phyloP scores from a whole-genome alignment of 208 protist species.

The Herpetomonas samuelpessoai region DNA sequence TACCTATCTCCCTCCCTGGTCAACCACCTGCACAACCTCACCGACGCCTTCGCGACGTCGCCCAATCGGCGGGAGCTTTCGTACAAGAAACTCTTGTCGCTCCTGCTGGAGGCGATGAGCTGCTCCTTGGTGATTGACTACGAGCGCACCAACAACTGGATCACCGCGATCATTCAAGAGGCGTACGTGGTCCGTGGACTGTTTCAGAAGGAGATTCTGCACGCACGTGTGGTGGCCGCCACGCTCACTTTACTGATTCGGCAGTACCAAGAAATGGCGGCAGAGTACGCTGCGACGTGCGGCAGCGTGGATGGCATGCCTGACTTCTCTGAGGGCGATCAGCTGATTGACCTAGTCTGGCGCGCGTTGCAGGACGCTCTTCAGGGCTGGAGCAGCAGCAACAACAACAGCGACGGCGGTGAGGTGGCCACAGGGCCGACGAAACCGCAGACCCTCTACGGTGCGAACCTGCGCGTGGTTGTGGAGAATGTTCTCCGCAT shows the following conservation, averaged over 20 bases:
- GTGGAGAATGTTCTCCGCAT: conserved; percentile 55
- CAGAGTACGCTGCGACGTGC: conserved; percentile 24
- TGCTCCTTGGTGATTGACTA: conserved; percentile 60
- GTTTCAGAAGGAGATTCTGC: conserved; percentile 69
- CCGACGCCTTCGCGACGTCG: conserved; percentile 64
- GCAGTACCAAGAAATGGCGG: conserved; percentile 68
- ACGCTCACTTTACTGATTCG: conserved; percentile 68
- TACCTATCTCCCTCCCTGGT: conserved; percentile 49
- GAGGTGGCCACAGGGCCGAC: conserved; percentile 1
- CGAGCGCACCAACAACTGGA: conserved; percentile 72
- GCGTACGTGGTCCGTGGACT: conserved; percentile 73
- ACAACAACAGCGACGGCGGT: neutral
- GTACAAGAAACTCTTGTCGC: conserved; percentile 69
- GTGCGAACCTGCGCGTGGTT: conserved; percentile 63
- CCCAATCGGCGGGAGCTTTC: conserved; percentile 43
- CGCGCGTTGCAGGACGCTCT: conserved; percentile 48
- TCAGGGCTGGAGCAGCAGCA: conserved; percentile 14
- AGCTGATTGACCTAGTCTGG: conserved; percentile 73
- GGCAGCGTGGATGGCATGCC: conserved; percentile 23
- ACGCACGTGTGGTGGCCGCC: conserved; percentile 68
- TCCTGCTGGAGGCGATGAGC: conserved; percentile 74
- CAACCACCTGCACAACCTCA: conserved; percentile 65
- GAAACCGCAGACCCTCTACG: conserved; percentile 30
- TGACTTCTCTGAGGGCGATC: conserved; percentile 65
- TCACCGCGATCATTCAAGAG: conserved; percentile 67